Conservation (phyloP, 805 yeast species). For the Metschnikowia proteae region DNA sequence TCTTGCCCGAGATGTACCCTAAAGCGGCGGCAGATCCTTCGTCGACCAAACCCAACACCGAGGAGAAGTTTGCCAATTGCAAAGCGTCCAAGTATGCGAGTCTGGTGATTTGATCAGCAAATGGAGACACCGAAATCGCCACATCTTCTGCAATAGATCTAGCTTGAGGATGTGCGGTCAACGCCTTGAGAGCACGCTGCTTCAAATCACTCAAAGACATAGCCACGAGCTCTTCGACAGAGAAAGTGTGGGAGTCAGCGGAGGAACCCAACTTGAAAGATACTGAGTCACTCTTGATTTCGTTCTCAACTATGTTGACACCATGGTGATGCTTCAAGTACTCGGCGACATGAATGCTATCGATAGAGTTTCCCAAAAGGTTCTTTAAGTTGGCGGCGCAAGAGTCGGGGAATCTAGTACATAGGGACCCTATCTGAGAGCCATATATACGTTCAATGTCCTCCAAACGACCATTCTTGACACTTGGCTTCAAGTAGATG, state of each 20-base stretch:
- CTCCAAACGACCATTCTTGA: constrained; percentile 25
- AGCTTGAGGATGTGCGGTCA: constrained; percentile 49
- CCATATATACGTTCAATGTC: constrained; percentile 75
- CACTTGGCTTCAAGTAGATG: constrained; percentile 51
- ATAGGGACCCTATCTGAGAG: constrained; percentile 62
- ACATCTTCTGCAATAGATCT: constrained; percentile 54
- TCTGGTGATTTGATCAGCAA: constrained; percentile 61
- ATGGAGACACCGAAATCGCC: constrained; percentile 77
- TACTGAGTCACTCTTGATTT: constrained; percentile 45
- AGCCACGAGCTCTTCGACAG: constrained; percentile 77
- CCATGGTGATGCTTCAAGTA: constrained; percentile 62
- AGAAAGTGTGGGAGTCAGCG: constrained; percentile 29
- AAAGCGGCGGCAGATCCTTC: constrained; percentile 92
- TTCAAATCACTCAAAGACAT: constrained; percentile 73
- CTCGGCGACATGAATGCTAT: constrained; percentile 43
- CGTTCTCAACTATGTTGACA: constrained; percentile 39
- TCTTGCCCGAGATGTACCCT: constrained; percentile 64
- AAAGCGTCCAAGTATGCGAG: constrained; percentile 70
- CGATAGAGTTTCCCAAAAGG: constrained; percentile 61
- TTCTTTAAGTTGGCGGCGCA: constrained; percentile 67
- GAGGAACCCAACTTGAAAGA: constrained; percentile 48
- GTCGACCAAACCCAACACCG: constrained; percentile 66
- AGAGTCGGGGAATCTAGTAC: constrained; percentile 68
- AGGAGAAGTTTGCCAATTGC: constrained; percentile 57
- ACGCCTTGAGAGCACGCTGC: constrained; percentile 56